Evolutionary conservation across 2,329 filamentous ascomycete species (phyloP), one percentile per base, ranked within the genome.

Genomic region (Penicillium oxalicum): DNA sequence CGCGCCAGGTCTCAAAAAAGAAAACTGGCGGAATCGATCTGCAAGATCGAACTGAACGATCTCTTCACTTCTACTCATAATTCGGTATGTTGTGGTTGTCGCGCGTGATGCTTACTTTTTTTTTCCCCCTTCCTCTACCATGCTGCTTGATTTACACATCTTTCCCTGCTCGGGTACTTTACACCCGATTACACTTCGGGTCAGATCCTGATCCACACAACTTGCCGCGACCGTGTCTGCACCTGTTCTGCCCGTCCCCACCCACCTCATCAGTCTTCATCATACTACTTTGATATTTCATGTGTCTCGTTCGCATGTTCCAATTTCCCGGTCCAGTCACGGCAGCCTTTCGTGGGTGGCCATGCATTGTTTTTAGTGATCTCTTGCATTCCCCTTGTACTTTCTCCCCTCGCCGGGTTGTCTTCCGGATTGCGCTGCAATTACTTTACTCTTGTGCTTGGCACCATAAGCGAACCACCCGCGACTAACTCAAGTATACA

Each of bases 391-490:
- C 45, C 42, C 39, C 34, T 26, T 48, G 41, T 24, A 47, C 46
- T 44, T 50, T 9, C 46, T 46, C 47, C 48, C 57, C 43, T 29
- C 36, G 40, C 48, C 44, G 39, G 41, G 35, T 27, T 40, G 42
- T 36, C 37, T 44, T 40, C 49, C 44, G 45, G 40, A 46, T 54
- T 52, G 50, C 55, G 40, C 48, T 53, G 49, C 49, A 34, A 51
- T 55, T 54, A 53, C 49, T 43, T 43, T 58, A 41, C 54, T 57
- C 50, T 52, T 40, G 7, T 60, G 61, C 64, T 68, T 68, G 65
- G 65, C 65, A 60, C 51, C 54, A 56, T 61, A 66, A 66, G 63
- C 65, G 63, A 68, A 64, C 56, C 56, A 51, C 54, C 47, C 50
- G 40, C 37, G 34, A 50, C 63, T 67, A 57, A 67, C 59, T 50